Conservation (phyloP, 306 rosid genomes). For the Comarum palustre region DNA sequence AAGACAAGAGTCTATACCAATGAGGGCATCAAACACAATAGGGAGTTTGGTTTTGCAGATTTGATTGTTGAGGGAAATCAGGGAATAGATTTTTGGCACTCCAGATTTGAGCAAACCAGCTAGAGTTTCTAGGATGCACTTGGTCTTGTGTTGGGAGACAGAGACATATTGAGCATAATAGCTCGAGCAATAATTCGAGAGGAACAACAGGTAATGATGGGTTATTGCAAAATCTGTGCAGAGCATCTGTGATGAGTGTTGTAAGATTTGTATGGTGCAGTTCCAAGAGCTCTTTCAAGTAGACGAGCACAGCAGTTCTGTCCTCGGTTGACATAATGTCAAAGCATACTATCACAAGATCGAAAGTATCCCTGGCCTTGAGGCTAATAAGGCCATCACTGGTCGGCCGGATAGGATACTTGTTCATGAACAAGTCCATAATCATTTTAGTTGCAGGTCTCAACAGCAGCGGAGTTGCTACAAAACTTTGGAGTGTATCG, state of each 20-base stretch:
- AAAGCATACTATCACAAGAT: slow-evolving; percentile 72
- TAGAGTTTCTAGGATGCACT: slow-evolving; percentile 11
- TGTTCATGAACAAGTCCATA: slow-evolving; percentile 39
- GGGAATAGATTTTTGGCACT: slow-evolving; percentile 42
- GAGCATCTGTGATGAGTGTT: slow-evolving; percentile 33
- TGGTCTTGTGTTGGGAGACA: slow-evolving; percentile 53
- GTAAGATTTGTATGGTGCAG: slow-evolving; percentile 63
- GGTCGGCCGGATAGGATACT: slow-evolving; percentile 40
- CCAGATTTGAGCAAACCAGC: neutral
- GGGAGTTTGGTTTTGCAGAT: slow-evolving; percentile 33
- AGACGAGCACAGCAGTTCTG: slow-evolving; percentile 52
- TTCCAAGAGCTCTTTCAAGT: slow-evolving; percentile 62
- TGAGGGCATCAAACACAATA: slow-evolving; percentile 56
- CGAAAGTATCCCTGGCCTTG: slow-evolving; percentile 62
- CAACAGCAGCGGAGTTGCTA: slow-evolving; percentile 38
- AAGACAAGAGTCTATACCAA: neutral
- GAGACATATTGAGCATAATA: slow-evolving; percentile 60
- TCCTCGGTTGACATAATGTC: slow-evolving; percentile 54
- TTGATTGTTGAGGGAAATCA: slow-evolving; percentile 29
- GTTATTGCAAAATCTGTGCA: slow-evolving; percentile 53
- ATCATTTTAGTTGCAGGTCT: slow-evolving; percentile 63
- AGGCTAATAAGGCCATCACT: slow-evolving; percentile 51
- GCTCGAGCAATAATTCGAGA: slow-evolving; percentile 60
- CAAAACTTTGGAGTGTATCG: slow-evolving; percentile 42
- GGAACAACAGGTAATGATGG: slow-evolving; percentile 40